These are phyloP conservation scores for Irpex rosettiformis DNA, from an alignment of 1,284 basidiomycete species.

Conservation along the genomic window DNA sequence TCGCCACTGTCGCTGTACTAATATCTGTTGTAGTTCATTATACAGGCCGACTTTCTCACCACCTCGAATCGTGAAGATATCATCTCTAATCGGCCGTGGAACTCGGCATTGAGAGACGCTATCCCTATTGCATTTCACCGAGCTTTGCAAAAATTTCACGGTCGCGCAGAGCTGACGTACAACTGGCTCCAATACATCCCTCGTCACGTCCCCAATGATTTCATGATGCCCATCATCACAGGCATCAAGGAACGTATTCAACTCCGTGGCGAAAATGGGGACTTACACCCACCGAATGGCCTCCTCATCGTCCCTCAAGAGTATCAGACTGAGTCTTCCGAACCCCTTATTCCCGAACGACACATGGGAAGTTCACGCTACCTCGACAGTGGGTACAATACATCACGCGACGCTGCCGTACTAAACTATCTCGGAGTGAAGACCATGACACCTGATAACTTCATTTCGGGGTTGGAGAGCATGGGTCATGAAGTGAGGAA, in stretches of 20 bases:
- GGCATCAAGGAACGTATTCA: background rate
- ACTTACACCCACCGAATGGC: background rate
- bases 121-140: background rate
- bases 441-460: background rate
- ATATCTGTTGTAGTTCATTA: conserved; percentile 20
- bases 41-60: conserved; percentile 25
- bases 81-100: conserved; percentile 1
- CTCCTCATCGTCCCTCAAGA: background rate
- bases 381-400: background rate
- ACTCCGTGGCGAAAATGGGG: background rate
- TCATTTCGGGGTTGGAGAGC: background rate
- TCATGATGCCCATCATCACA: conserved; percentile 4
- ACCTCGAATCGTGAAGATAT: conserved; percentile 22
- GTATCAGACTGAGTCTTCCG: background rate
- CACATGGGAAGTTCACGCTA: background rate
- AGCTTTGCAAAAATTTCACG: background rate
- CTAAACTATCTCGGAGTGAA: background rate
- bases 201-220: conserved; percentile 1
- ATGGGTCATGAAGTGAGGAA: no score
- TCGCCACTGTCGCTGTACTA: background rate
- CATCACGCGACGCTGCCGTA: background rate
- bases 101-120: background rate
- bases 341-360: background rate
- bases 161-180: conserved; percentile 6
- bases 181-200: conserved; percentile 20